A percentile compares a stretch with the other conserved stretches of the same genome.
phyloP scores from a whole-genome alignment of 1,284 basidiomycete genomes.

The Schizopora paradoxa region DNA sequence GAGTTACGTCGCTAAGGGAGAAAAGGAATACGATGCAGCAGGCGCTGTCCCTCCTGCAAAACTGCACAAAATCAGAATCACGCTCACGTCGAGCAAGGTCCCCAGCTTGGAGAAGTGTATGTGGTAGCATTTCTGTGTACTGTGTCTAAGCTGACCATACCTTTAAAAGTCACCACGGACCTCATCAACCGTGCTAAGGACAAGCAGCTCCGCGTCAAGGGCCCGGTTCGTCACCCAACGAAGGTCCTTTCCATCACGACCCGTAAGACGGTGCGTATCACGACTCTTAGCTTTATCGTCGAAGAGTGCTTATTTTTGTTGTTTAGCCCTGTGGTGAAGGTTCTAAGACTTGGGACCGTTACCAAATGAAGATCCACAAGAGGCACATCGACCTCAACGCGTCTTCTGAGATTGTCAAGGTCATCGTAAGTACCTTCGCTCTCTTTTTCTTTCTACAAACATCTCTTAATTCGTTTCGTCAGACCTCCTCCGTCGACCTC shows the following conservation, averaged over 20 bases:
- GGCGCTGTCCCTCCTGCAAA: conserved; percentile 85
- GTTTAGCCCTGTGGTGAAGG: conserved; percentile 97
- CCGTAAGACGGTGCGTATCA: conserved; percentile 82
- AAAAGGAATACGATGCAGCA: conserved; percentile 95
- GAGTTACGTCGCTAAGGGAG: conserved; percentile 99
- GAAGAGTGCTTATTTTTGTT: conserved; percentile 8
- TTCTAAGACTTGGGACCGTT: conserved; percentile 99
- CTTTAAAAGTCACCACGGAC: conserved; percentile 78
- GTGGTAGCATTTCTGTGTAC: background rate
- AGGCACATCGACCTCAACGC: conserved; percentile 99
- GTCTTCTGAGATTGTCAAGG: conserved; percentile 99
- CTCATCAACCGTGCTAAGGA: conserved; percentile 99
- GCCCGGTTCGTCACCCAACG: conserved; percentile 97
- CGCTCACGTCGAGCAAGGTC: conserved; percentile 96
- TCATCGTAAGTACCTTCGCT: conserved; percentile 75
- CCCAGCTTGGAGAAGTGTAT: conserved; percentile 98
- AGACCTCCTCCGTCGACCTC: conserved; percentile 98
- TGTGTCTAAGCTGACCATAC: background rate
- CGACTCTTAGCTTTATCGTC: background rate
- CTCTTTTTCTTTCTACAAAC: background rate
- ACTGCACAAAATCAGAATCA: conserved; percentile 99
- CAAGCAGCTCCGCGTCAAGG: conserved; percentile 99
- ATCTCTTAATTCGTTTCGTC: conserved; percentile 17
- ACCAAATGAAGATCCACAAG: conserved; percentile 99
- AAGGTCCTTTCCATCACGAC: conserved; percentile 99